Evolutionary conservation across 805 yeast genomes (phyloP).

Genomic region (Suhomyces tanzawaensis): DNA sequence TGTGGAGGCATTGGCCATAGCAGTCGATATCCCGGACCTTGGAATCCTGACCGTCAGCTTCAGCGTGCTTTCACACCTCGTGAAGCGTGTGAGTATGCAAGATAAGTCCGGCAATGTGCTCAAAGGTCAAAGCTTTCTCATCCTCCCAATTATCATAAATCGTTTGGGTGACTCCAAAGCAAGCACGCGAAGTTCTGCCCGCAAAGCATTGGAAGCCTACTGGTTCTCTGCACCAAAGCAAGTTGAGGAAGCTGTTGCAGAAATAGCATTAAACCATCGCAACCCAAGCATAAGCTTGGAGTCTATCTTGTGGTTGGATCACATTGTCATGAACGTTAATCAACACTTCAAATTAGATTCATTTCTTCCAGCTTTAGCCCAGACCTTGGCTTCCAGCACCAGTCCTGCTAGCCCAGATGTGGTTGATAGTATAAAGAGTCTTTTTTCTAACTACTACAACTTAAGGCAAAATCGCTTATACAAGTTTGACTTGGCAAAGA

Average conservation of each 20-base stretch:
- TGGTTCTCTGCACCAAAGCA: conserved; percentile 52
- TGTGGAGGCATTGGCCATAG: conserved; percentile 48
- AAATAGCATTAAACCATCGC: conserved; percentile 41
- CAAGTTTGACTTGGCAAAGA: conserved; percentile 43
- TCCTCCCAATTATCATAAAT: conserved; percentile 52
- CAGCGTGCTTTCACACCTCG: conserved; percentile 52
- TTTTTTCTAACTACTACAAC: conserved; percentile 29
- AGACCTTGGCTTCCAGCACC: conserved; percentile 12
- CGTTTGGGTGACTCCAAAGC: conserved; percentile 43
- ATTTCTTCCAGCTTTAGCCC: conserved; percentile 25
- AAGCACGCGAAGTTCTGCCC: conserved; percentile 42
- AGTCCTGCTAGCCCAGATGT: conserved; percentile 1
- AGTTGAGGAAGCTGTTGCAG: conserved; percentile 46
- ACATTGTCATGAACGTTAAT: conserved; percentile 34
- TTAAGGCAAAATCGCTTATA: conserved; percentile 36
- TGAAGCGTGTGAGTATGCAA: conserved; percentile 58
- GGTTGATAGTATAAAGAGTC: conserved; percentile 14
- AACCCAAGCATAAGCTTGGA: conserved; percentile 41
- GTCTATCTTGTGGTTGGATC: conserved; percentile 43
- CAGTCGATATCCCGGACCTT: conserved; percentile 37
- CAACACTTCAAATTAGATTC: conserved; percentile 30
- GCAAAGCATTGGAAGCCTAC: conserved; percentile 50
- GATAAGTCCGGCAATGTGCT: conserved; percentile 42
- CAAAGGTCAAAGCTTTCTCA: conserved; percentile 39
- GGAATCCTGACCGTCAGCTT: conserved; percentile 44